A percentile compares a stretch with the other conserved stretches of the same genome.
Conservation (phyloP, 108 stramenopile genomes). For the Pseudonitzschia delicatissima region DNA sequence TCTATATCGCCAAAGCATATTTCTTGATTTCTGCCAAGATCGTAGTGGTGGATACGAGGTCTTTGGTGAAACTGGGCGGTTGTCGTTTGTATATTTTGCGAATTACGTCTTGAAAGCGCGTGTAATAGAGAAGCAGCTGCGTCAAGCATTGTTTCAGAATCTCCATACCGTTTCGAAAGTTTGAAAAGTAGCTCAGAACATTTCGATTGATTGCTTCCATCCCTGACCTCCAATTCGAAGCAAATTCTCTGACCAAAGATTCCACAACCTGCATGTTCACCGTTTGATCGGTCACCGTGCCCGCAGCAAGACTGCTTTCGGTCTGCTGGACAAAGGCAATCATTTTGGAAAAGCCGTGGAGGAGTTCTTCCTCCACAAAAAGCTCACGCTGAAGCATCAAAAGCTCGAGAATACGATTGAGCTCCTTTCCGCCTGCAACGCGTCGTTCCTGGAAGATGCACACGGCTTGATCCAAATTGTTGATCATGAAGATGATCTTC, state of each 20-base stretch:
- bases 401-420: constrained; percentile 87
- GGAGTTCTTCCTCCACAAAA: constrained; percentile 96
- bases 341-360: constrained; percentile 87
- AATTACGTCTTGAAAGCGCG: constrained; percentile 95
- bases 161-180: constrained; percentile 98
- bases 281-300: constrained; percentile 48
- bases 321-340: constrained; percentile 97
- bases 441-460: constrained; percentile 93
- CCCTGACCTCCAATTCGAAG: constrained; percentile 87
- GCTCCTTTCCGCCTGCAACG: constrained; percentile 86
- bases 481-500: constrained; percentile 92
- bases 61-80: constrained; percentile 89
- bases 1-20: constrained; percentile 77
- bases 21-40: constrained; percentile 97
- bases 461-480: constrained; percentile 93
- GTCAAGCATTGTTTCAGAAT: constrained; percentile 97
- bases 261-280: constrained; percentile 88
- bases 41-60: constrained; percentile 89
- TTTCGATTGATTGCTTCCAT: constrained; percentile 94
- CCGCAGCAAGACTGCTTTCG: constrained; percentile 71
- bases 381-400: constrained; percentile 87
- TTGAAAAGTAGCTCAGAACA: constrained; percentile 94
- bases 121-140: constrained; percentile 95
- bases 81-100: constrained; percentile 80
- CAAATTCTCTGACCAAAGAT: constrained; percentile 90